Evolutionary conservation across 1,139 yeast genomes (phyloP), one percentile per base, ranked within the genome.

Genomic region (Petasospora fabianii): DNA sequence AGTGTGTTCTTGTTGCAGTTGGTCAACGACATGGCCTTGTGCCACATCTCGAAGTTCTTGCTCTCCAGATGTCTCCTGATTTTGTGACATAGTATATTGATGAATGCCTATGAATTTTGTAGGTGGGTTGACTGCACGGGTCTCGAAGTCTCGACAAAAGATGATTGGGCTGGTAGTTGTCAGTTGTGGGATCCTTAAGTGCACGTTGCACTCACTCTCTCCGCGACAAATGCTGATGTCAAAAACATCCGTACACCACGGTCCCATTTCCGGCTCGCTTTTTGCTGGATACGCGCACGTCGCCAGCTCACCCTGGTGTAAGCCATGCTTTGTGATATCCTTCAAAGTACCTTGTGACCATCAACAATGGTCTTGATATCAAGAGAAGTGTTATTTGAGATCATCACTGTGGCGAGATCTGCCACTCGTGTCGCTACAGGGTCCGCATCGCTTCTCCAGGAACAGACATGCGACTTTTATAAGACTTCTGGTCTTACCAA

Each of bases 401-500:
- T 41, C 3, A 42, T 50, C n/a, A 36, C 54, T 2, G 39, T 54
- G 6, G 35, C 47, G 1, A 36, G 46, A 22, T 46, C 49, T 2
- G 51, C 54, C 3, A 35, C 32, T 3, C 31, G 38, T 3, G 53
- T 49, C 2, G 44, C 34, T 8, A 32, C 24, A 28, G 53, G 48
- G 13, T 41, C 50, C 5, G 35, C 37, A 0, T 22, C 32, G 3
- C 26, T 52, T 12, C 38, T 38, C 7, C 41, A 24, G 27, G 21
- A 34, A 11, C 47, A 43, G 24, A 32, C 39, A n/a, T 46, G 46
- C 16, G 42, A 38, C 20, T 52, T 44, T 34, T 52, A 52, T 43
- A 48, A 35, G 18, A 44, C 52, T 2, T 54, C 58, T 1, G 16
- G 42, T 1, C 38, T 54, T 19, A 49, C 53, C 3, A 52, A 47